Conservation (phyloP, 176 grass and related monocot genomes). For the Thinopyrum elongatum region DNA sequence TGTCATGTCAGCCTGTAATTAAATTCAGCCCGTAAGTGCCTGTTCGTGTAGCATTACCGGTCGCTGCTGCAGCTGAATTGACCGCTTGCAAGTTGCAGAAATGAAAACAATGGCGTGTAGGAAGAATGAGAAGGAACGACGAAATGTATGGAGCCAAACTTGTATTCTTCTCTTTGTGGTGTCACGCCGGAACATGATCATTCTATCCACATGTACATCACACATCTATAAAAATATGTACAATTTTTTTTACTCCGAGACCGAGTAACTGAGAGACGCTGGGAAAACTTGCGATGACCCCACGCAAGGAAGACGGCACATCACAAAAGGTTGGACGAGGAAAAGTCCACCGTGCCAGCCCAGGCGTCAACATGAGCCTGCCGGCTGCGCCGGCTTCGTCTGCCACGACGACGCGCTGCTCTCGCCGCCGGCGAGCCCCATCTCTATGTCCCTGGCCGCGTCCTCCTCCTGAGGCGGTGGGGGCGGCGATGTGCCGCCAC, state of each 20-base stretch:
- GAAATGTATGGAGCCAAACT: background rate
- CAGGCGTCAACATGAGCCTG: constrained; percentile 8
- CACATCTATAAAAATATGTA: constrained; percentile 49
- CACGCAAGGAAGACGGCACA: constrained; percentile 24
- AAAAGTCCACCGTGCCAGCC: background rate
- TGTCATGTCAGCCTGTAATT: too few species aligned
- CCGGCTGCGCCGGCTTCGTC: background rate
- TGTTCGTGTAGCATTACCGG: too few species aligned
- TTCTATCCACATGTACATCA: constrained; percentile 36
- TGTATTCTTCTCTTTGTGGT: background rate
- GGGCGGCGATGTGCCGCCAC: constrained; percentile 42
- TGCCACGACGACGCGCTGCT: constrained; percentile 17
- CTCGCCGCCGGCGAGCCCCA: constrained; percentile 42
- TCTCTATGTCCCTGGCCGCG: constrained; percentile 38
- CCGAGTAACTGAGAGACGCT: background rate
- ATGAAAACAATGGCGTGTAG: background rate
- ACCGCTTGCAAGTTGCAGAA: background rate
- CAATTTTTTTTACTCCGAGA: constrained; percentile 11
- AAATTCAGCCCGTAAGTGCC: too few species aligned
- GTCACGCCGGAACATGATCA: constrained; percentile 15
- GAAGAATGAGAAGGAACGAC: background rate
- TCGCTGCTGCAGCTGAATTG: background rate
- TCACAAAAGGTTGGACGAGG: background rate
- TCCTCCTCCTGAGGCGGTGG: background rate
- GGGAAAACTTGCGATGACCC: constrained; percentile 16